Conservation (phyloP, 2,329 filamentous ascomycete species). For the Colletotrichum brevisporum region DNA sequence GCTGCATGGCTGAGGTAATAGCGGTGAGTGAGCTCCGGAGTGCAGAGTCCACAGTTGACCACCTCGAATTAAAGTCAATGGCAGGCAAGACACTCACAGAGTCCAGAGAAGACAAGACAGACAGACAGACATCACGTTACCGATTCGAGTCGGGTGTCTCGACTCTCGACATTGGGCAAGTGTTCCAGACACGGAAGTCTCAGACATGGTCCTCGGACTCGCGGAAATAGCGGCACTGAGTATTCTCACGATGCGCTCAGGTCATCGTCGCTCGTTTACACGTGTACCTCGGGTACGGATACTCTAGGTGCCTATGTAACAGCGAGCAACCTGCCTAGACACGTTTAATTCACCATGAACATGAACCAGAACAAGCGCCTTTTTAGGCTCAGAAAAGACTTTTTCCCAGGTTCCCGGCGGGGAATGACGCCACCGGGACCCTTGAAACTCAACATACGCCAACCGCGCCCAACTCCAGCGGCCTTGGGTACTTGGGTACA, state of each 20-base stretch:
- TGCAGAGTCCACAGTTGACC: neutral
- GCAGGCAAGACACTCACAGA: neutral
- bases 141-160: neutral
- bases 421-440: slow-evolving; percentile 31
- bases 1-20: slow-evolving; percentile 26
- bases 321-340: no score
- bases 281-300: no score
- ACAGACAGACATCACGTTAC: neutral
- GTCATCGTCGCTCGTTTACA: neutral
- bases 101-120: neutral
- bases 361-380: no score
- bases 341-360: no score
- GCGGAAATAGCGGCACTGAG: no score
- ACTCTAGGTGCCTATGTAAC: no score
- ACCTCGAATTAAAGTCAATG: neutral
- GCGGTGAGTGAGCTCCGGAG: slow-evolving; percentile 22
- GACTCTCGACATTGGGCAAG: neutral
- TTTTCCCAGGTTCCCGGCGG: slow-evolving; percentile 1
- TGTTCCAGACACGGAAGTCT: neutral
- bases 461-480: neutral
- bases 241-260: neutral
- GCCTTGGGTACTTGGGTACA: no score
- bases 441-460: slow-evolving; percentile 7
- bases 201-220: neutral
- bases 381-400: no score